Percentiles rank a stretch among this genome's conserved stretches.
Conservation (phyloP, 164 flowering plant genomes). For the Tinospora cordifolia region DNA sequence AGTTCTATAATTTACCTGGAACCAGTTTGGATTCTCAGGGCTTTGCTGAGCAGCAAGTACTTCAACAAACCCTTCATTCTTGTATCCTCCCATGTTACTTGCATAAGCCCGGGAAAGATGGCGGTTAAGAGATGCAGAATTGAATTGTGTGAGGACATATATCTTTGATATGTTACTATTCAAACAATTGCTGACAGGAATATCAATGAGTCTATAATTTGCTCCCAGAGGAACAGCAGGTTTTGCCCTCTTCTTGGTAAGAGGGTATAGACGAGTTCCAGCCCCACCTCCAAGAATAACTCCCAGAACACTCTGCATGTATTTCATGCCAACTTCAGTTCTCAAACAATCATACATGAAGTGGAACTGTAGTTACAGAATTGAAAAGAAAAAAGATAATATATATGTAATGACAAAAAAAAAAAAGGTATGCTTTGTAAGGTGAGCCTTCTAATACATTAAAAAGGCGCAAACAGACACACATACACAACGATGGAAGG, state of each 20-base stretch:
- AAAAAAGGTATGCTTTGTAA: no score
- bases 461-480: no score
- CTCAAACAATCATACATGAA: background rate
- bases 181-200: slow-evolving; percentile 86
- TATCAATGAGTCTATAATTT: slow-evolving; percentile 80
- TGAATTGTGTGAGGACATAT: slow-evolving; percentile 86
- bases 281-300: slow-evolving; percentile 93
- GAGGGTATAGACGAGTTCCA: slow-evolving; percentile 79
- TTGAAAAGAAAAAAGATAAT: no score
- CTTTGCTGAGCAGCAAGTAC: slow-evolving; percentile 33
- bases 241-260: slow-evolving; percentile 84
- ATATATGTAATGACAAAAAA: no score
- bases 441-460: no score
- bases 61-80: slow-evolving; percentile 80
- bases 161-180: slow-evolving; percentile 82
- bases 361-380: no score
- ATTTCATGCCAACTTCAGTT: background rate
- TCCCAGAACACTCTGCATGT: slow-evolving; percentile 71
- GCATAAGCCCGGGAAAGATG: slow-evolving; percentile 83
- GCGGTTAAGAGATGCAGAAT: slow-evolving; percentile 88
- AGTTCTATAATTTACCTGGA: slow-evolving; percentile 47
- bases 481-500: no score
- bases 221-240: slow-evolving; percentile 94
- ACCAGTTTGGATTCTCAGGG: slow-evolving; percentile 92
- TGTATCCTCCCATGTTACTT: slow-evolving; percentile 28